These are phyloP conservation scores for Nicotiana noctiflora DNA, from an alignment of 257 asterid species.

Conservation along the genomic window DNA sequence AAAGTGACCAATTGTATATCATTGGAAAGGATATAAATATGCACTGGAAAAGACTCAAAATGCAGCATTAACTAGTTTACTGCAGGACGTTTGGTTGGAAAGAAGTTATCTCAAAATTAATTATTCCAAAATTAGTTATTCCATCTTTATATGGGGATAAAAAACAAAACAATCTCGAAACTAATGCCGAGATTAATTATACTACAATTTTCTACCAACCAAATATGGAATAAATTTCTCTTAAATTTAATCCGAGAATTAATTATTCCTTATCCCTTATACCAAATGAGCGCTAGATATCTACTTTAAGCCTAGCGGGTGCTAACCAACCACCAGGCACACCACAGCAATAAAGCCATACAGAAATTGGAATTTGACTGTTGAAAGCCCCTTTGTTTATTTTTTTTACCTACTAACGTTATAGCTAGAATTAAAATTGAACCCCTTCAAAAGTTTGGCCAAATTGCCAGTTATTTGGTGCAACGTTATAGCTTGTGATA, in stretches of 20 bases:
- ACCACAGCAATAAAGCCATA: not conserved
- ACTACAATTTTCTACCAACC: too few species aligned
- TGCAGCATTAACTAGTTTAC: not conserved
- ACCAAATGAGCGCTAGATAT: not conserved
- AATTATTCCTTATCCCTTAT: too few species aligned
- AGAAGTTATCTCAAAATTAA: too few species aligned
- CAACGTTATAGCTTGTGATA: constrained; percentile 34
- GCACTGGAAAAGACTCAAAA: not conserved
- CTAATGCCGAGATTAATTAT: too few species aligned
- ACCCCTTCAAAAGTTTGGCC: constrained; percentile 54
- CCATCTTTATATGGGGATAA: too few species aligned
- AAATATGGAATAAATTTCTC: too few species aligned
- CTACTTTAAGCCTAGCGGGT: not conserved
- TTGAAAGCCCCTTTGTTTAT: not conserved
- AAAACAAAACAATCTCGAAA: too few species aligned
- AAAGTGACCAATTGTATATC: not conserved
- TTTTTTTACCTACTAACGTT: not conserved
- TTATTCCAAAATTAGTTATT: too few species aligned
- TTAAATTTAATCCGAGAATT: too few species aligned
- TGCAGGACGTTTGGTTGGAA: too few species aligned
- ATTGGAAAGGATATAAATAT: not conserved
- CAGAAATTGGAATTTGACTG: not conserved
- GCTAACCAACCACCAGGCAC: not conserved
- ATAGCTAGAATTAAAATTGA: constrained; percentile 26
- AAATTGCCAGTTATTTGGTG: constrained; percentile 43